Percentiles rank a stretch among this genome's conserved stretches.
Conservation (phyloP, 345 rosid species). For the Eutrema japonicum region DNA sequence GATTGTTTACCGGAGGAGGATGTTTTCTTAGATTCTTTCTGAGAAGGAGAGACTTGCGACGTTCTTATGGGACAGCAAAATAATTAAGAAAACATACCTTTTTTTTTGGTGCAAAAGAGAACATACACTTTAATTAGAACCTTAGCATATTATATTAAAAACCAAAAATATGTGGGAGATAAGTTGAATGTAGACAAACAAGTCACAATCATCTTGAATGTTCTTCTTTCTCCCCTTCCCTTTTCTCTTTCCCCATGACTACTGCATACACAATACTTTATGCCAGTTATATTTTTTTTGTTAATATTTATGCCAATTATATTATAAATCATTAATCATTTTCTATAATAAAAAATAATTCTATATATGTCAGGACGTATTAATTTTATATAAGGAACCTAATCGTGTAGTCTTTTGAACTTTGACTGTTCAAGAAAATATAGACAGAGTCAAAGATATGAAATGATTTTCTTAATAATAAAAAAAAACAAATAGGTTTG, state of each 20-base stretch:
- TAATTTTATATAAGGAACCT: slow-evolving; percentile 29
- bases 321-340: slow-evolving; percentile 9
- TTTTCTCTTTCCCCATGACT: background rate
- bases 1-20: background rate
- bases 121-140: slow-evolving; percentile 4
- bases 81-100: background rate
- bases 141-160: background rate
- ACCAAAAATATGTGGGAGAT: background rate
- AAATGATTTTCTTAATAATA: slow-evolving; percentile 13
- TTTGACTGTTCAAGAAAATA: slow-evolving; percentile 31
- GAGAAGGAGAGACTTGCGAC: background rate
- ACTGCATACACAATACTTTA: no score
- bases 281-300: no score
- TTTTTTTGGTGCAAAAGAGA: background rate
- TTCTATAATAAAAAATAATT: background rate
- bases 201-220: slow-evolving; percentile 16
- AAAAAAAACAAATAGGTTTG: slow-evolving; percentile 21
- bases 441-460: slow-evolving; percentile 43
- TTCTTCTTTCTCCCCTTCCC: background rate
- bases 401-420: slow-evolving; percentile 25
- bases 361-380: background rate
- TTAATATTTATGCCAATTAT: background rate
- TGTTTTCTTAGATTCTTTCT: background rate
- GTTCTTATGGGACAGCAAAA: slow-evolving; percentile 1
- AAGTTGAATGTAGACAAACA: slow-evolving; percentile 22